Evolutionary conservation across 1,284 basidiomycete species (phyloP), one percentile per base, ranked within the genome.

Genomic region (Leccinum holopus): DNA sequence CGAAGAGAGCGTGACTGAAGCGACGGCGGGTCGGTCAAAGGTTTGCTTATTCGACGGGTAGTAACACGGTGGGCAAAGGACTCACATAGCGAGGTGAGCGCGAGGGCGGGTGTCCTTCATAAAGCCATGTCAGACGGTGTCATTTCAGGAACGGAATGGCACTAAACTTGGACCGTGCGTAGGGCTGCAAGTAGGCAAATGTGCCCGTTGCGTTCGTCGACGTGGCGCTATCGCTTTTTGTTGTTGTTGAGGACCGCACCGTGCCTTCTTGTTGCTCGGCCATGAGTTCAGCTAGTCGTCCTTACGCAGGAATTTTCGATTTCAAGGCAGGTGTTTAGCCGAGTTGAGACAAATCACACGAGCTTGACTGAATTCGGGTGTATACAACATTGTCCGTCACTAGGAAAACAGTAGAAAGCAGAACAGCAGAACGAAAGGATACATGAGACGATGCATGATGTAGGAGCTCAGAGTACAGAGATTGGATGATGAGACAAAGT

Each of bases 1-100:
- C 0, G 73, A 71, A 0, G 80, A 79, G 0, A 70, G 69, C 2
- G 77, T 62, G 55, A 81, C 80, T 81, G 65, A n/a, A 10, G 3
- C 10, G 5, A 7, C 18, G 33, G 47, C 18, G 35, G 10, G 54
- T 39, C 14, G 16, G 30, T 57, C 30, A 49, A 25, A 30, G 54
- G 33, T 9, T 33, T 12, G 2, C 3, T 61, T 14, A 5, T 41
- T 37, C 35, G 35, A 37, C 0, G 35, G 7, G 5, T n/a, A 9
- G 2, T 3, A 6, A 44, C 3, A 9, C 1, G 10, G n/a, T n/a
- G 44, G 10, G 49, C 5, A 58, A 55, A 21, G 9, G 49, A 68
- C 72, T 66, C 61, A 76, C 75, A 76, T 8, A 76, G 63, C 14
- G 73, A 68, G 33, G 72, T 65, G n/a, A 76, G 70, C 37, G 62